Evolutionary conservation across 2,329 filamentous ascomycete species (phyloP).

Genomic region (Stagonosporopsis vannaccii): DNA sequence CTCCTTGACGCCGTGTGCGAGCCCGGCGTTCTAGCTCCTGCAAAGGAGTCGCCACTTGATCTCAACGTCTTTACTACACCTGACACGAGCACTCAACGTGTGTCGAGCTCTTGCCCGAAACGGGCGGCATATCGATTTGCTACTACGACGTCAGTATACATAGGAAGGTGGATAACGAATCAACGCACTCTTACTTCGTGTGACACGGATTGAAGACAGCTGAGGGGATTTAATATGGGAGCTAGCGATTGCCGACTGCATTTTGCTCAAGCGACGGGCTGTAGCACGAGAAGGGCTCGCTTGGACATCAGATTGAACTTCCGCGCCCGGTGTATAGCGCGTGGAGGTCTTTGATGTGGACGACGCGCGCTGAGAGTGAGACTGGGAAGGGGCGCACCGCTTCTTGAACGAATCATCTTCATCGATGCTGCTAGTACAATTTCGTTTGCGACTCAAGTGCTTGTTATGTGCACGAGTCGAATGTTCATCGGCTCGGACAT

Average conservation of each 20-base stretch:
- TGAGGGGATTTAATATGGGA: background rate
- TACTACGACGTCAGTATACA: background rate
- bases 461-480: background rate
- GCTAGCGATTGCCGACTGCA: background rate
- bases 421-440: background rate
- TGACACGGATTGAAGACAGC: conserved; percentile 11
- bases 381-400: background rate
- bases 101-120: conserved; percentile 11
- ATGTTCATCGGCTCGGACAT: background rate
- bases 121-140: conserved; percentile 3
- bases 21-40: background rate
- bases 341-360: background rate
- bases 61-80: background rate
- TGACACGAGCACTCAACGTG: background rate
- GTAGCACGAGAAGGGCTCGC: background rate
- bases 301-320: background rate
- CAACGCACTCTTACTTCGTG: conserved; percentile 9
- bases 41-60: background rate
- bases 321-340: background rate
- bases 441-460: background rate
- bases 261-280: background rate
- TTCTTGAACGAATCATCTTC: background rate
- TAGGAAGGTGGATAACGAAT: too few relatives aligned
- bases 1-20: background rate
- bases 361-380: background rate